Base-by-base conservation (phyloP, 768 basidiomycete species). In the Arthromyces matolae region DNA sequence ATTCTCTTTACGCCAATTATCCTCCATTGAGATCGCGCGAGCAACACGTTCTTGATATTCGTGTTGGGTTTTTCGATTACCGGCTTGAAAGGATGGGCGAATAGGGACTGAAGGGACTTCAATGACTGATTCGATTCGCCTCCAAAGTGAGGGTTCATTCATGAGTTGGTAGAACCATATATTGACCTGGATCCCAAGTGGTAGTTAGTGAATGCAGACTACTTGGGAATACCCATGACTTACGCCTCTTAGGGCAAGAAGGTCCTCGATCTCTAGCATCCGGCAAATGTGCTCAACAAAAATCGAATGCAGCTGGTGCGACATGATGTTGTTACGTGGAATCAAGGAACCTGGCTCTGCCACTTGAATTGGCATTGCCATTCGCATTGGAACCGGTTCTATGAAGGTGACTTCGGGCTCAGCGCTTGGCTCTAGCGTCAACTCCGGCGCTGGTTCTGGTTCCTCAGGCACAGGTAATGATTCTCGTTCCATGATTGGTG, bases 131-230 rank as follows among this genome's bases (percentile, higher is more conserved):
- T 87, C 65, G 50, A 83, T 78, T 14, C 77, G 76, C 60, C 81
- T 84, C 86, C 86, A 87, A 32, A 86, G 79, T 37, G 78, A 64
- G 14, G 83, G 77, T 53, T 86, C 78, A 47, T 86, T 81, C 0
- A 83, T 84, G 49, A 87, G 70, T 24, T 80, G 62, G 56, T 77
- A 84, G 55, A 81, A 80, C 3, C 73, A 59, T 54, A 73, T 81
- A 68, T 73, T 79, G 24, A 80, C 78, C 86, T 84, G 48, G 3
- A 38, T 12, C 13, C 9, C 7, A 49, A 33, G 8, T 25, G n/a
- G 40, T 20, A 34, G 9, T 38, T 24, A 45, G 29, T 28, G 39
- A 29, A 12, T 12, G 5, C 19, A 13, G 1, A 16, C 8, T 8
- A 5, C 8, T 13, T 9, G 32, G 12, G 25, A 41, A 12, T 24